Evolutionary conservation across 1,139 yeast genomes (phyloP).

Genomic region (Blastobotrys arbuscula): DNA sequence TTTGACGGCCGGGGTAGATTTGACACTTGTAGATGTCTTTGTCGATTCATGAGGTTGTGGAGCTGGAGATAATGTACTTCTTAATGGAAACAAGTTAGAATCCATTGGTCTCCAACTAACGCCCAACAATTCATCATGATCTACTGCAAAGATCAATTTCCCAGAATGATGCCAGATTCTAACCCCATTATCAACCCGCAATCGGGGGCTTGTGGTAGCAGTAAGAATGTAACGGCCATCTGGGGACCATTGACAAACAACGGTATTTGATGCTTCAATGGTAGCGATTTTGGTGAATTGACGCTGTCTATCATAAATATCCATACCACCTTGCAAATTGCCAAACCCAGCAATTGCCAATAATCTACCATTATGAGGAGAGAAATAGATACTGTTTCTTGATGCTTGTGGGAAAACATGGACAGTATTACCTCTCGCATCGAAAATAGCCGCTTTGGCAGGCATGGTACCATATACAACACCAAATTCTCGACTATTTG

Average conservation of each 20-base stretch:
- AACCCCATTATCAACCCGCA: constrained; percentile 93
- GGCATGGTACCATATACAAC: constrained; percentile 98
- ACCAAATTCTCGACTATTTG: constrained; percentile 93
- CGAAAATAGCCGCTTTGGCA: constrained; percentile 89
- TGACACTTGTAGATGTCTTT: constrained; percentile 33
- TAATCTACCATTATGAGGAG: constrained; percentile 83
- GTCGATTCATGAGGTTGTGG: constrained; percentile 63
- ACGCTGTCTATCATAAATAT: constrained; percentile 87
- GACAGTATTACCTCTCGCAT: constrained; percentile 84
- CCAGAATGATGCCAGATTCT: constrained; percentile 94
- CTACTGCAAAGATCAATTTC: constrained; percentile 67
- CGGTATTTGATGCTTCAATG: constrained; percentile 89
- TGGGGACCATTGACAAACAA: constrained; percentile 98
- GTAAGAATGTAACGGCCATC: constrained; percentile 90
- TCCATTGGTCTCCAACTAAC: constrained; percentile 85
- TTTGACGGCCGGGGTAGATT: constrained; percentile 36
- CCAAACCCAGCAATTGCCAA: constrained; percentile 97
- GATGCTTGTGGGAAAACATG: constrained; percentile 83
- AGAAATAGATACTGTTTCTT: constrained; percentile 82
- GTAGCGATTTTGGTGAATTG: constrained; percentile 74
- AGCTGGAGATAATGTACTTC: constrained; percentile 45
- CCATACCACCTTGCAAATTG: constrained; percentile 94
- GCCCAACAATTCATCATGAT: constrained; percentile 71
- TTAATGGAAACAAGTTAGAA: constrained; percentile 54
- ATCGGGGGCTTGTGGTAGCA: constrained; percentile 95